These are phyloP conservation scores for Boletus tylopilopsis DNA, from an alignment of 768 basidiomycete species.

Conservation along the genomic window DNA sequence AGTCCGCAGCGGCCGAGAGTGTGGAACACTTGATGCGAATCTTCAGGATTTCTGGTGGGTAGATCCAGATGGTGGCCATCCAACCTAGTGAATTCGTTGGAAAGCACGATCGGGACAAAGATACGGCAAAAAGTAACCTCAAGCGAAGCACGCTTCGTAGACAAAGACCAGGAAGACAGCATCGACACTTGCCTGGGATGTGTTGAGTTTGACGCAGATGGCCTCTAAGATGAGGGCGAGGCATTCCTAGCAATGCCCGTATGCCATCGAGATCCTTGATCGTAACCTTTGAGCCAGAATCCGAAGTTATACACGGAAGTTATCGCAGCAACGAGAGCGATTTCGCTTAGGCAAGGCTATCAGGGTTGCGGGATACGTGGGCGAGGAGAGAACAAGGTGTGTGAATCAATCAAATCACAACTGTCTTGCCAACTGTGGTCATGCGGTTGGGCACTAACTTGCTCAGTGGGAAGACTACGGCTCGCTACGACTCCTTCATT, in stretches of 20 bases:
- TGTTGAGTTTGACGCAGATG: neutral
- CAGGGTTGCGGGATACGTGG: neutral
- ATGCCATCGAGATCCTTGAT: conserved; percentile 8
- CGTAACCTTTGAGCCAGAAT: conserved; percentile 16
- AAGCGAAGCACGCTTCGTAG: neutral
- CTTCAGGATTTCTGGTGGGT: neutral
- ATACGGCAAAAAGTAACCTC: neutral
- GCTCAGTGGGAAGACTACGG: no score
- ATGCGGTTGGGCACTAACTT: no score
- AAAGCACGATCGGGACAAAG: neutral
- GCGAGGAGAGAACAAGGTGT: neutral
- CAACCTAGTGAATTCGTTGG: neutral
- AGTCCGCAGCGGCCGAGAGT: neutral
- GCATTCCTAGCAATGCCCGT: neutral
- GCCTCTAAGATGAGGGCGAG: neutral
- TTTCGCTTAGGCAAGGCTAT: neutral
- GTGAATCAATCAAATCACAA: no score
- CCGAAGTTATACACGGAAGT: conserved; percentile 16
- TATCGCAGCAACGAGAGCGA: conserved; percentile 10
- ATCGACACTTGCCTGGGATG: neutral
- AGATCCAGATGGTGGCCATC: neutral
- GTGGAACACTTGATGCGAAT: neutral
- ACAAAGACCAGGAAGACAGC: neutral
- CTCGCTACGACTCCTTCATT: no score
- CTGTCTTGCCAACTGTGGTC: neutral